A percentile compares a stretch with the other conserved stretches of the same genome.
Conservation (phyloP, 768 basidiomycete species). For the Leccinum subtestaceum region DNA sequence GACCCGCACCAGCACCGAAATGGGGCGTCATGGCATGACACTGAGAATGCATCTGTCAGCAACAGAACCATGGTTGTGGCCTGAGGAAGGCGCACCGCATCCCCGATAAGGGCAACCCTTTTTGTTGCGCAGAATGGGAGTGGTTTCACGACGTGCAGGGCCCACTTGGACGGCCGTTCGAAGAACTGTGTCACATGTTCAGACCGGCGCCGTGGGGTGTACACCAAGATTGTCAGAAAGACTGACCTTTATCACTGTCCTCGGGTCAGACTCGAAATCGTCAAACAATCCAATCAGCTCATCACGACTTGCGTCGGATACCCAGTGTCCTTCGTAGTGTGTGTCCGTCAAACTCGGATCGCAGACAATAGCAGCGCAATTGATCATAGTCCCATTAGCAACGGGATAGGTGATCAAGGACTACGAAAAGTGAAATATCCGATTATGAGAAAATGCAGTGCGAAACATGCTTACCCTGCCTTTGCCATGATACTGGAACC, state of each 20-base stretch:
- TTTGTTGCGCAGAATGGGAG: conserved; percentile 39
- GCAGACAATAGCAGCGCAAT: conserved; percentile 32
- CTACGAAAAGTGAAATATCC: conserved; percentile 24
- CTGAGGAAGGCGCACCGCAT: conserved; percentile 37
- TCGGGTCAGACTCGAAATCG: conserved; percentile 38
- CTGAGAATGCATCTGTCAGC: neutral
- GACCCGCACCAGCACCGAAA: conserved; percentile 25
- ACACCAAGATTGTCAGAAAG: neutral
- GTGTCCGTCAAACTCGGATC: conserved; percentile 31
- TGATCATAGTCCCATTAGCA: conserved; percentile 35
- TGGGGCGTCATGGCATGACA: conserved; percentile 27
- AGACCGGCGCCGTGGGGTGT: neutral
- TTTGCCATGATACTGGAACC: conserved; percentile 13
- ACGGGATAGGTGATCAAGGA: conserved; percentile 41
- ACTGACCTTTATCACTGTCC: conserved; percentile 27
- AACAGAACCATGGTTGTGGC: neutral
- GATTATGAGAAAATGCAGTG: neutral
- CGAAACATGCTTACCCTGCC: neutral
- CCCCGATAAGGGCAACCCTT: conserved; percentile 35
- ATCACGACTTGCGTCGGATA: conserved; percentile 27
- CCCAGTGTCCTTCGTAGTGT: conserved; percentile 33
- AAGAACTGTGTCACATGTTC: conserved; percentile 27
- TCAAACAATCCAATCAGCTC: conserved; percentile 32
- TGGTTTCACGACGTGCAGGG: conserved; percentile 40
- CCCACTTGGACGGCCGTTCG: conserved; percentile 41